Evolutionary conservation across 306 rosid genomes (phyloP).

Genomic region (Gastrolobium villosum): DNA sequence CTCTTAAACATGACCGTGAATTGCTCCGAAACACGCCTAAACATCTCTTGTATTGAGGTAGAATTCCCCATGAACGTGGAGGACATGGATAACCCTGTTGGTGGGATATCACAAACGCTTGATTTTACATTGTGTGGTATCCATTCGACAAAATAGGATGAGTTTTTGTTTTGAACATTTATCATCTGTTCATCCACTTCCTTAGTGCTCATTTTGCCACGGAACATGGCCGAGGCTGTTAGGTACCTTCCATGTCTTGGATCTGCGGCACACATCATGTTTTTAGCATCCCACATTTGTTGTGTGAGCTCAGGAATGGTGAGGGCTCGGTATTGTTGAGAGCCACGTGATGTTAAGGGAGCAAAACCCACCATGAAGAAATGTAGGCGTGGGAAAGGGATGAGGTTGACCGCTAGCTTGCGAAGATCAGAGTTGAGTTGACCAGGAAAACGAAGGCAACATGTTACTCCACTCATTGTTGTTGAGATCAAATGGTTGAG

Average conservation of each 20-base stretch:
- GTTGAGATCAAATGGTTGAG: conserved; percentile 84
- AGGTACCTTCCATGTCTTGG: too few species aligned
- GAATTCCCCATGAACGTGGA: conserved; percentile 87
- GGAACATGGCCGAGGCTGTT: too few species aligned
- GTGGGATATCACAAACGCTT: conserved; percentile 83
- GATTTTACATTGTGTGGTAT: conserved; percentile 57
- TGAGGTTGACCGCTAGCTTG: too few species aligned
- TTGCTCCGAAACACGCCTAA: conserved; percentile 80
- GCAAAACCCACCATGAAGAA: too few species aligned
- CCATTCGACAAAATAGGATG: too few species aligned
- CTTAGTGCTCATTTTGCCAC: too few species aligned
- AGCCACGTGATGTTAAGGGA: conserved; percentile 75
- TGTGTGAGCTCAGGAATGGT: conserved; percentile 89
- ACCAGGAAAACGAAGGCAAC: conserved; percentile 49
- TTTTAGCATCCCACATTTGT: conserved; percentile 88
- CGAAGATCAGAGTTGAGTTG: too few species aligned
- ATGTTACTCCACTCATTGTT: conserved; percentile 87
- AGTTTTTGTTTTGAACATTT: too few species aligned
- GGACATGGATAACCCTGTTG: conserved; percentile 79
- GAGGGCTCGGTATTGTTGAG: conserved; percentile 73
- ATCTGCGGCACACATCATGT: too few species aligned
- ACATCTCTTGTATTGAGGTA: conserved; percentile 35
- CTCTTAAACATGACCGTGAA: conserved; percentile 85
- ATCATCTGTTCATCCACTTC: too few species aligned
- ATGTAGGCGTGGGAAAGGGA: too few species aligned